These are phyloP conservation scores for Serendipita sp. DNA, from an alignment of 768 basidiomycete species.

Conservation along the genomic window DNA sequence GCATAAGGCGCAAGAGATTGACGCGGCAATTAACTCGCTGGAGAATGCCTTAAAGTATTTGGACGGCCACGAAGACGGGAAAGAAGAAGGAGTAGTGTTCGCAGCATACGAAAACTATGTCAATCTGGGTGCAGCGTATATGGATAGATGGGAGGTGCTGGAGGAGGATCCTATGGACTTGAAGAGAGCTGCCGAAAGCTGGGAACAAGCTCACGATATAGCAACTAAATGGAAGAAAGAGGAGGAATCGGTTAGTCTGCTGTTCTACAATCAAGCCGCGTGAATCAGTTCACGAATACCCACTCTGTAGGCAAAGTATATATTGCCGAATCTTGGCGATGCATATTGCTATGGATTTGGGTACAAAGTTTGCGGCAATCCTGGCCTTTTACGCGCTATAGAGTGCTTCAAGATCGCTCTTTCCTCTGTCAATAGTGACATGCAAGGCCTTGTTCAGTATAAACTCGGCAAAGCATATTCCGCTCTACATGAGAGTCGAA, in stretches of 20 bases:
- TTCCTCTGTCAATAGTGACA: neutral
- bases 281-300: neutral
- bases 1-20: neutral
- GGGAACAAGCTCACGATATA: neutral
- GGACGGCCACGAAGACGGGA: neutral
- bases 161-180: neutral
- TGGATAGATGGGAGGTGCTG: neutral
- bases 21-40: neutral
- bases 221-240: neutral
- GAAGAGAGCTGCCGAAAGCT: neutral
- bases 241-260: too few species aligned
- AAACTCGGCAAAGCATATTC: neutral
- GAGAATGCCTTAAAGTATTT: neutral
- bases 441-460: neutral
- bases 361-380: neutral
- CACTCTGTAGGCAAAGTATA: neutral
- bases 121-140: constrained; percentile 2
- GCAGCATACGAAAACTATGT: neutral
- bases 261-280: neutral
- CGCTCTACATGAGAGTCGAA: neutral
- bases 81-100: neutral
- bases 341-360: neutral
- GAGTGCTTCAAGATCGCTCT: neutral
- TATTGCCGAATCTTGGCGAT: constrained; percentile 1
- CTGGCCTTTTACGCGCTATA: neutral